Evolutionary conservation across 768 basidiomycete species (phyloP), one percentile per base, ranked within the genome.

Genomic region (Pulveroboletus sp.): DNA sequence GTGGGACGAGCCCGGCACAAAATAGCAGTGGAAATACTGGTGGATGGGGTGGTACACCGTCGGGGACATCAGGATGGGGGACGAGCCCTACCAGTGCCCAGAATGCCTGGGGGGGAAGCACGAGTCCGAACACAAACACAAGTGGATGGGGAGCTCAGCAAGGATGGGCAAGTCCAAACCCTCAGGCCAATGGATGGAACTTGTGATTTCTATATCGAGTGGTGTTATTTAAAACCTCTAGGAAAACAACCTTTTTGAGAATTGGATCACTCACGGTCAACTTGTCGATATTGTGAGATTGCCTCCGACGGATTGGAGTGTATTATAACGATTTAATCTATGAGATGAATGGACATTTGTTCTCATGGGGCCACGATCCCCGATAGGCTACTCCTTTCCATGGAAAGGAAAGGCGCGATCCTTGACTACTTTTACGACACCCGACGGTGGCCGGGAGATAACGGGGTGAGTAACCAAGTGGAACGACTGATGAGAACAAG

Each of bases 161-260:
- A 58, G 81, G 81, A 11, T 81, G 74, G 80, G 70, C 67, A 45
- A 82, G 75, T 58, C 74, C 77, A 31, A 70, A 55, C 32, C 77
- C 65, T 47, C 77, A 75, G 45, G 59, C 77, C 16, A 77, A 77
- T 55, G 81, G 81, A 16, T 84, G 82, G 82, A 80, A 74, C 47
- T 40, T 70, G 24, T 69, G 41, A 62, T 19, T 29, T 29, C 27
- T 9, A 29, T 29, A 7, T 11, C 27, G 27, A 9, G 12, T n/a
- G n/a, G n/a, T n/a, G n/a, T 9, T 29, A 29, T 9, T 4, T 5
- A 29, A 29, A 29, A 29, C 12, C 27, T 29, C 27, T 29, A 29
- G 27, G 12, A 29, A 29, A 29, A 29, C 8, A 29, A 29, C 27
- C 27, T 29, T 29, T 29, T 29, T 29, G 5, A 29, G 12, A 29